Evolutionary conservation across 306 rosid species (phyloP), one percentile per base, ranked within the genome.

Genomic region (Acacia confusa): DNA sequence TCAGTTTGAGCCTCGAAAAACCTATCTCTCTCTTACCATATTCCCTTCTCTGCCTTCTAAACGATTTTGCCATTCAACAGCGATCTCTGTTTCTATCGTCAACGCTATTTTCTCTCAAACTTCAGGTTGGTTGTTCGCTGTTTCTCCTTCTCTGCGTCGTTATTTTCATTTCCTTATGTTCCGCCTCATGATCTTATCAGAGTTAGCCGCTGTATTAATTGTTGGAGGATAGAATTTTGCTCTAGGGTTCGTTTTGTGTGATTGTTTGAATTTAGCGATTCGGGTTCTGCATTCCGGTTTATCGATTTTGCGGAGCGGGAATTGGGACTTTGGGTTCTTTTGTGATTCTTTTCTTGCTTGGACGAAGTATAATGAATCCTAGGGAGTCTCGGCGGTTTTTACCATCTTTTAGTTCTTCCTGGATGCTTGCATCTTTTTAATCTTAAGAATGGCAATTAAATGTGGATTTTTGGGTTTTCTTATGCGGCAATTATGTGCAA

Each of bases 1-100:
- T 88, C 87, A 85, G 87, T 84, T 86, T 83, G 72, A 81, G 85
- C 94, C 92, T 88, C 82, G 89, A 74, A 87, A 88, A 85, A 77
- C 89, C 90, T 77, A 77, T 90, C 90, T 76, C 84, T 65, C 78
- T 82, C 69, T 77, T 17, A 47, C 17, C 30, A 71, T 0, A 19
- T 9, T 47, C 24, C 58, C 38, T 81, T 47, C 68, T 61, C 77
- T 69, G 52, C 52, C 36, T 30, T 72, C 80, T 38, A 38, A 2
- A 72, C 90, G 74, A 72, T 76, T 75, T 78, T 67, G 34, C 73
- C 74, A 70, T 76, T 85, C 82, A 38, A 76, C 86, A 47, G 25
- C 70, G 79, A 86, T 82, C 83, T 55, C 55, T 76, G 69, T 77
- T 65, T 50, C 87, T 17, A 28, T 63, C 53, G 6, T 16, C 79